Evolutionary conservation across 179 eudicot species (phyloP).

Genomic region (Patellifolia procumbens): DNA sequence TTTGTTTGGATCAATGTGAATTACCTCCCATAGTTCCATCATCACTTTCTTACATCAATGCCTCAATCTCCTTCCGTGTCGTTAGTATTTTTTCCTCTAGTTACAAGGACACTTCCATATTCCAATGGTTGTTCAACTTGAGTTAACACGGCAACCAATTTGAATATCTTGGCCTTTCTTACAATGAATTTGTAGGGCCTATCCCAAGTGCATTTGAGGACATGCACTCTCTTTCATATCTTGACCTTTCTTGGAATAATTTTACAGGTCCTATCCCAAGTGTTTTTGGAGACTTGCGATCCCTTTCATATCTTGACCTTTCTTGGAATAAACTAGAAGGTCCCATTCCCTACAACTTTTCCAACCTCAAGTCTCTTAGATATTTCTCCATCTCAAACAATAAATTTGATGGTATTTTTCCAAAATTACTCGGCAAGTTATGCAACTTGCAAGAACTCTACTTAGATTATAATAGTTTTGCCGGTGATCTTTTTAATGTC

Average conservation of each 20-base stretch:
- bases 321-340: slow-evolving; percentile 14
- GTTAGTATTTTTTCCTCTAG: neutral
- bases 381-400: neutral
- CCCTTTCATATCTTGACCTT: slow-evolving; percentile 6
- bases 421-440: neutral
- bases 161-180: neutral
- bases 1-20: neutral
- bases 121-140: slow-evolving; percentile 19
- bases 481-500: neutral
- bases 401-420: neutral
- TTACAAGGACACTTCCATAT: neutral
- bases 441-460: neutral
- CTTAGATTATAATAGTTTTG: neutral
- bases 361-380: neutral
- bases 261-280: slow-evolving; percentile 20
- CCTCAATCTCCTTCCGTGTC: neutral
- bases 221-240: slow-evolving; percentile 1
- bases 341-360: slow-evolving; percentile 6
- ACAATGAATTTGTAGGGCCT: neutral
- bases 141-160: neutral
- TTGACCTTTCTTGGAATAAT: slow-evolving; percentile 12
- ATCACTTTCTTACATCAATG: slow-evolving; percentile 5
- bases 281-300: neutral
- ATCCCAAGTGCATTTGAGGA: neutral
- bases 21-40: neutral